Base-by-base conservation (phyloP, 1,284 basidiomycete species). In the Ceratobasidium theobromae region DNA sequence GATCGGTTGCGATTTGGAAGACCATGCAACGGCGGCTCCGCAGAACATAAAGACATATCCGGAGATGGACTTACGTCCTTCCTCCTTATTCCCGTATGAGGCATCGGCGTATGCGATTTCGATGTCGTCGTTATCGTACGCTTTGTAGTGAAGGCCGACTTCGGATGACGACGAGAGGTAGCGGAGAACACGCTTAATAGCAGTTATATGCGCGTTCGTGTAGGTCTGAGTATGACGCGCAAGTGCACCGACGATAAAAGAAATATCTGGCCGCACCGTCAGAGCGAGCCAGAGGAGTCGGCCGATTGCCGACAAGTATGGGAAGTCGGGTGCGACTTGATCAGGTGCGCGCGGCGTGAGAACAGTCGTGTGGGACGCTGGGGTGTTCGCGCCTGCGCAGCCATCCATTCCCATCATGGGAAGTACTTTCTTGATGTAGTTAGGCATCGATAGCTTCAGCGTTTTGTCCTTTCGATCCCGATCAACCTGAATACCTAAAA, bases 141-240 rank as follows among this genome's bases (percentile, higher is more conserved):
- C 35, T 8, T 38, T 73, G 2, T 78, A 73, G 16, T 68, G 65
- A 18, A 81, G 73, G 38, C 72, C 70, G 11, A 75, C 53, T 14
- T 73, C 46, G 4, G 69, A 49, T 0, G 81, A 80, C 2, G 77
- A 76, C n/a, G 76, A 75, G 1, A 83, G 74, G 69, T 83, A 83
- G 0, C 73, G 73, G 0, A 82, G 71, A 4, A 81, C 73, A 3
- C 74, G 73, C 14, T 78, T 76, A 0, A 76, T 76, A 0, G 77
- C 76, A 1, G 73, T 72, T 76, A 77, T 80, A 69, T 82, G 81
- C 0, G 53, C 9, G 8, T 38, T 38, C 9, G 35, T 38, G 35
- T 8, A 38, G 35, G 16, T 8, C 8, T 38, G 35, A 16, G 8
- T 38, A 16, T 8, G 9, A 38, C 9, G 16, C 9, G 35, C 8